phyloP scores from a whole-genome alignment of 2,329 filamentous ascomycete species.

The Emydomyces testavorans region DNA sequence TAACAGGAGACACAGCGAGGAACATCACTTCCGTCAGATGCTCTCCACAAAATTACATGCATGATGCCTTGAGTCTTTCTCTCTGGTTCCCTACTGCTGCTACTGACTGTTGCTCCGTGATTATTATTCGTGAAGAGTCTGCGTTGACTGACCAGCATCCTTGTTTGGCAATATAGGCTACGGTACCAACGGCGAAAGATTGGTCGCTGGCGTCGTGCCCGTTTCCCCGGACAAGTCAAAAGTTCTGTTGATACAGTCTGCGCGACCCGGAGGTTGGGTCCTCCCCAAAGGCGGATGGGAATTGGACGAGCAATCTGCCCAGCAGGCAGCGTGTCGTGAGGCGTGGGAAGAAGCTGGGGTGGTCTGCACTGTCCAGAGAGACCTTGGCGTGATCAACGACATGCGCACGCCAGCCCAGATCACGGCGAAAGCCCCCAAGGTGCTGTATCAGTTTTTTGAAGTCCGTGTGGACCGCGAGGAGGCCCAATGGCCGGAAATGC shows the following conservation, averaged over 20 bases:
- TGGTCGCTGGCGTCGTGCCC: slow-evolving; percentile 89
- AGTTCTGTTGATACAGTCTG: slow-evolving; percentile 89
- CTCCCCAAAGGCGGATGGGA: slow-evolving; percentile 98
- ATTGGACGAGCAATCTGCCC: slow-evolving; percentile 74
- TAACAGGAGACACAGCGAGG: not conserved
- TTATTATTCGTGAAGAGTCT: not conserved
- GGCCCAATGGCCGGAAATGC: slow-evolving; percentile 79
- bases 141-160: not conserved
- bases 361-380: slow-evolving; percentile 67
- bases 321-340: slow-evolving; percentile 75
- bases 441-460: slow-evolving; percentile 53
- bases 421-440: slow-evolving; percentile 55
- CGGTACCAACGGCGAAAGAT: slow-evolving; percentile 77
- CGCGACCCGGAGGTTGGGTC: slow-evolving; percentile 84
- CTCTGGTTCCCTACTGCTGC: not conserved
- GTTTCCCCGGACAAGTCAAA: slow-evolving; percentile 73
- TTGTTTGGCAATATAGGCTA: slow-evolving; percentile 53
- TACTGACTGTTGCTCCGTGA: not conserved
- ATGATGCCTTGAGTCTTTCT: too few species aligned
- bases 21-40: too few species aligned
- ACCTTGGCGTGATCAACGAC: slow-evolving; percentile 78
- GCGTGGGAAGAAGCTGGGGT: slow-evolving; percentile 98
- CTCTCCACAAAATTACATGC: too few species aligned
- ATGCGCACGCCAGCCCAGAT: slow-evolving; percentile 49
- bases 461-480: slow-evolving; percentile 79